Evolutionary conservation across 179 eudicot genomes (phyloP).

Genomic region (Heliamphora pulchella): DNA sequence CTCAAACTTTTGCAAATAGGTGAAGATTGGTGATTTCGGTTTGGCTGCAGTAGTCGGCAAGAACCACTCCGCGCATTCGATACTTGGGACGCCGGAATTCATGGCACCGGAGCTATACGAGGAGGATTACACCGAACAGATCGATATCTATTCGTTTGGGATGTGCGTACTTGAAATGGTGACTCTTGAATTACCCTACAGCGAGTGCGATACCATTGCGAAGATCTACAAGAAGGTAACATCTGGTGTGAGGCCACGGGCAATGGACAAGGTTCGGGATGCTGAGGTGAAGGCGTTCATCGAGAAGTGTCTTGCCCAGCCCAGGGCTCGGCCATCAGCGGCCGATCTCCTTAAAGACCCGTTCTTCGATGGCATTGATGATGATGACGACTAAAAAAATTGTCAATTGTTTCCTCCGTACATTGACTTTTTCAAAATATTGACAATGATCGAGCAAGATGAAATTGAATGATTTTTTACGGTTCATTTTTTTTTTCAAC

Average conservation of each 20-base stretch:
- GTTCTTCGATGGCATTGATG: slow-evolving; percentile 20
- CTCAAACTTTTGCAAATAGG: slow-evolving; percentile 14
- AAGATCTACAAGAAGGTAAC: slow-evolving; percentile 35
- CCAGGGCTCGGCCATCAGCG: slow-evolving; percentile 24
- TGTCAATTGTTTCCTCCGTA: too few relatives aligned
- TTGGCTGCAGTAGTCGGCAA: background rate
- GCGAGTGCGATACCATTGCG: slow-evolving; percentile 26
- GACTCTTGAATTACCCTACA: slow-evolving; percentile 30
- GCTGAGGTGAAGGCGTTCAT: slow-evolving; percentile 26
- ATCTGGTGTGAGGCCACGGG: slow-evolving; percentile 24
- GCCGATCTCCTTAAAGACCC: slow-evolving; percentile 28
- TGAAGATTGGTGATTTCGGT: slow-evolving; percentile 37
- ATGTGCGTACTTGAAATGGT: slow-evolving; percentile 38
- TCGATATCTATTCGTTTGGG: slow-evolving; percentile 34
- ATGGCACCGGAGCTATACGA: slow-evolving; percentile 2
- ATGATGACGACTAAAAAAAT: slow-evolving; percentile 9
- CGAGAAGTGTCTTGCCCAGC: slow-evolving; percentile 28
- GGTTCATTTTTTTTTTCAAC: too few relatives aligned
- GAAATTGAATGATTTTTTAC: too few relatives aligned
- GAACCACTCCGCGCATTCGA: background rate
- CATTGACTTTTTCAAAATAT: too few relatives aligned
- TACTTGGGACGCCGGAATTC: slow-evolving; percentile 3
- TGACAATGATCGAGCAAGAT: too few relatives aligned
- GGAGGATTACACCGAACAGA: slow-evolving; percentile 29
- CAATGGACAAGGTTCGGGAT: slow-evolving; percentile 29